Percentiles rank a stretch among this genome's conserved stretches.
Evolutionary conservation across 2,329 filamentous ascomycete species (phyloP).

Genomic region (Zasmidium angulare): DNA sequence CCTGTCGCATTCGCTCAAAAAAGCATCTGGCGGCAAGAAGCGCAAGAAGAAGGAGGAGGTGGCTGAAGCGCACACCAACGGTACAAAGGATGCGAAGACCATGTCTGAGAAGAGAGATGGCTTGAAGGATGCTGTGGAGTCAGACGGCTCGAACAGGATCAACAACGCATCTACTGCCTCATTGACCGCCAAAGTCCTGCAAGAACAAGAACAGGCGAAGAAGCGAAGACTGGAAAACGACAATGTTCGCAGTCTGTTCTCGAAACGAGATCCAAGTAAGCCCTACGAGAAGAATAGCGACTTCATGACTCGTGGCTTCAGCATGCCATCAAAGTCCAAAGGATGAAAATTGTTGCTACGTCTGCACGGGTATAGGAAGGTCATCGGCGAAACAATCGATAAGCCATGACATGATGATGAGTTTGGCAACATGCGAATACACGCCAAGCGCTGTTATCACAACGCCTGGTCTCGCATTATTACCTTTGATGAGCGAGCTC

Average conservation of each 20-base stretch:
- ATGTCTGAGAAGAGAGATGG: constrained; percentile 10
- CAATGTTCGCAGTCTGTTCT: constrained; percentile 51
- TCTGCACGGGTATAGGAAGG: too few relatives aligned
- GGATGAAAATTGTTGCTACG: neutral
- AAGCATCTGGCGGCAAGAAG: constrained; percentile 60
- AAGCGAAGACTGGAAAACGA: constrained; percentile 69
- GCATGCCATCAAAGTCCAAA: constrained; percentile 6
- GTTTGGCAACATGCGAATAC: too few relatives aligned
- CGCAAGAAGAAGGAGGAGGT: constrained; percentile 70
- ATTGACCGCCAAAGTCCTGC: constrained; percentile 80
- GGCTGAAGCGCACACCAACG: constrained; percentile 38
- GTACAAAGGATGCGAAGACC: constrained; percentile 20
- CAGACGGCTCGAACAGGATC: constrained; percentile 57
- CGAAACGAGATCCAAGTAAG: constrained; percentile 37
- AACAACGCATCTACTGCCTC: constrained; percentile 86
- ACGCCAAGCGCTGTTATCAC: neutral
- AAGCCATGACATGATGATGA: too few relatives aligned
- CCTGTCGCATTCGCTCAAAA: constrained; percentile 85
- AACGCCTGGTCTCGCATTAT: neutral
- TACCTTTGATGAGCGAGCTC: neutral
- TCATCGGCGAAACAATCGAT: neutral
- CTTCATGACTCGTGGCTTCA: constrained; percentile 51
- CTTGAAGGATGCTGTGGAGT: constrained; percentile 12
- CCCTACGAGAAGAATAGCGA: constrained; percentile 45
- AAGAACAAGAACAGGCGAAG: constrained; percentile 79